Percentiles rank a stretch among this genome's conserved stretches.
Conservation (phyloP, 345 rosid genomes). For the Conringia planisiliqua region DNA sequence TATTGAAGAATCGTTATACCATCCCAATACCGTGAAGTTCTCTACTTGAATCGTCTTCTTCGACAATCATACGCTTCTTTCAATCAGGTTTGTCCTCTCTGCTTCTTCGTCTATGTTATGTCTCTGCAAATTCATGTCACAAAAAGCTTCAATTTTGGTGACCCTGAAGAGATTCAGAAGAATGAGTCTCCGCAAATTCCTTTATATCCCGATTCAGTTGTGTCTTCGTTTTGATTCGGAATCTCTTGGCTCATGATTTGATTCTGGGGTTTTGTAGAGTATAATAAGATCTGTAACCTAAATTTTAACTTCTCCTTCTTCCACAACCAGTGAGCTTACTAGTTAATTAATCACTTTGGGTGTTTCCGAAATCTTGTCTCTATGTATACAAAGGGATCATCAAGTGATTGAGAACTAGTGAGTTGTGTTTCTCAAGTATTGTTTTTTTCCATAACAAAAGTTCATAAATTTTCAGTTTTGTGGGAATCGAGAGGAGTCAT, state of each 20-base stretch:
- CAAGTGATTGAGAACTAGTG: not conserved
- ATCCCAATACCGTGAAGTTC: conserved; percentile 9
- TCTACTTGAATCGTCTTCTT: conserved; percentile 19
- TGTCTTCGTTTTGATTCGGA: conserved; percentile 1
- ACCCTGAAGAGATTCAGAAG: not conserved
- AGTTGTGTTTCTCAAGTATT: not conserved
- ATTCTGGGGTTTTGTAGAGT: conserved; percentile 2
- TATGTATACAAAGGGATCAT: not conserved
- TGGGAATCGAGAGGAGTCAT: not conserved
- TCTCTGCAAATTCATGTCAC: not conserved
- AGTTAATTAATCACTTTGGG: not conserved
- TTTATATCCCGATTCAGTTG: not conserved
- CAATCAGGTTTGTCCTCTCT: conserved; percentile 27
- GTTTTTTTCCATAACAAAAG: not conserved
- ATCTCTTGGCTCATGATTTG: not conserved
- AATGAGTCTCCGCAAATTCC: not conserved
- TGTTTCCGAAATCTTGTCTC: not conserved
- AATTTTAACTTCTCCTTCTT: not conserved
- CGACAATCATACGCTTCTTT: not conserved
- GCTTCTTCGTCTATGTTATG: not conserved
- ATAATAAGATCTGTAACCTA: not conserved
- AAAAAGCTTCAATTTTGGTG: conserved; percentile 8
- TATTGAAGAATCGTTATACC: conserved; percentile 2
- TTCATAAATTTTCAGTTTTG: too few species aligned
- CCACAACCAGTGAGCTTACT: not conserved